These are phyloP conservation scores for Neurospora sp. DNA, from an alignment of 495 filamentous ascomycete species.

Conservation along the genomic window DNA sequence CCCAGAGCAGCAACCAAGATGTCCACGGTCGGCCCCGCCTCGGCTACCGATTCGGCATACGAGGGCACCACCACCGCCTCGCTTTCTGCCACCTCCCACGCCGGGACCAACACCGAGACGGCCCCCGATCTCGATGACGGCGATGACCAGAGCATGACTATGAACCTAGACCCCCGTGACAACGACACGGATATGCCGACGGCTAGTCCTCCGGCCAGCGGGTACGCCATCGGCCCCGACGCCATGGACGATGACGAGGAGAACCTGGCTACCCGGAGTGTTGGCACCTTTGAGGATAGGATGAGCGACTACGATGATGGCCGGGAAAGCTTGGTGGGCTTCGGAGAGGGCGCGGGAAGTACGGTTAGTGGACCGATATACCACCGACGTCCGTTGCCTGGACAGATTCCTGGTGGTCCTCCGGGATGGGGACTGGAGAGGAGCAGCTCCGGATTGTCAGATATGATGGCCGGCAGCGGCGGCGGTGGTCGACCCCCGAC, in stretches of 20 bases:
- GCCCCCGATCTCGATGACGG: slow-evolving; percentile 26
- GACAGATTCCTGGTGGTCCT: not conserved
- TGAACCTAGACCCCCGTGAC: slow-evolving; percentile 35
- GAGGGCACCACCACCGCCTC: slow-evolving; percentile 46
- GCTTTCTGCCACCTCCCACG: slow-evolving; percentile 11
- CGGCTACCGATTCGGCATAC: slow-evolving; percentile 55
- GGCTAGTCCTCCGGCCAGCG: slow-evolving; percentile 18
- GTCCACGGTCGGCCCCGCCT: slow-evolving; percentile 81
- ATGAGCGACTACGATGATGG: slow-evolving; percentile 59
- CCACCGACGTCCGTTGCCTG: slow-evolving; percentile 30
- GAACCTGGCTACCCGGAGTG: slow-evolving; percentile 34
- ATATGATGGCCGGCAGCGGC: slow-evolving; percentile 11
- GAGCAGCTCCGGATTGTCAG: slow-evolving; percentile 34
- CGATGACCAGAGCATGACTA: slow-evolving; percentile 35
- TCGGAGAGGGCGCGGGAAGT: slow-evolving; percentile 78
- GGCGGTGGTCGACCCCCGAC: not conserved
- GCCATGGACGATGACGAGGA: slow-evolving; percentile 27
- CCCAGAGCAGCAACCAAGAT: slow-evolving; percentile 47
- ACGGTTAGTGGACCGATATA: slow-evolving; percentile 66
- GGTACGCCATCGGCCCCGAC: slow-evolving; percentile 23
- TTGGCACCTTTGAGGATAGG: slow-evolving; percentile 56
- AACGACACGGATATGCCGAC: slow-evolving; percentile 27
- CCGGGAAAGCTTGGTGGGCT: slow-evolving; percentile 63
- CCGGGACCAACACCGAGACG: slow-evolving; percentile 50
- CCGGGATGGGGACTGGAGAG: slow-evolving; percentile 27